Conservation (phyloP, 2,329 filamentous ascomycete genomes). For the Blastomyces emzantsi region DNA sequence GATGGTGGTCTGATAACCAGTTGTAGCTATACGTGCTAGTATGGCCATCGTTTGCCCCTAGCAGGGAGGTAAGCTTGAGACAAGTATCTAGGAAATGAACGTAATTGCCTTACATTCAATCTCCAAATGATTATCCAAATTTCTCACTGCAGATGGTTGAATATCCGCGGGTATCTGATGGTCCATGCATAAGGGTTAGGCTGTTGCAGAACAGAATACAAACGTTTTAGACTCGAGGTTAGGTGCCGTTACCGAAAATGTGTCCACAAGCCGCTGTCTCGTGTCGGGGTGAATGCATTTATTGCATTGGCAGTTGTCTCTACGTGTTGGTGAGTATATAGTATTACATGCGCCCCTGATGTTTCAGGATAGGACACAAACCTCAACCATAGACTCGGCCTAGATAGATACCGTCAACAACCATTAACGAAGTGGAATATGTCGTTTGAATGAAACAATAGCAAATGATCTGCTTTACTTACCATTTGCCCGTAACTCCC, state of each 20-base stretch:
- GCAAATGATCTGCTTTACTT: not conserved
- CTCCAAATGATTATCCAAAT: constrained; percentile 33
- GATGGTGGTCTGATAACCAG: constrained; percentile 47
- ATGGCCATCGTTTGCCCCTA: constrained; percentile 61
- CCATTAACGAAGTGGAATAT: not conserved
- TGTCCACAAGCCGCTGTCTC: constrained; percentile 59
- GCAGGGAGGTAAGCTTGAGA: constrained; percentile 12
- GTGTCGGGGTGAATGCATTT: constrained; percentile 61
- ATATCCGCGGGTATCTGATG: constrained; percentile 43
- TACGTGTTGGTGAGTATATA: constrained; percentile 21
- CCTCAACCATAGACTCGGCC: constrained; percentile 16
- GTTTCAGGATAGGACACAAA: constrained; percentile 1
- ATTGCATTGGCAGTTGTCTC: constrained; percentile 64
- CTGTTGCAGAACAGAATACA: not conserved
- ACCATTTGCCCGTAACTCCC: constrained; percentile 2
- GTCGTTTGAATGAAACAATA: not conserved
- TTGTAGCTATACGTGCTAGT: constrained; percentile 56
- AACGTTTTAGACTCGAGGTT: not conserved
- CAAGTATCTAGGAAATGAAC: constrained; percentile 10
- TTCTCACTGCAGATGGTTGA: constrained; percentile 25
- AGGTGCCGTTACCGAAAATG: constrained; percentile 42
- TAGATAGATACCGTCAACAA: constrained; percentile 4
- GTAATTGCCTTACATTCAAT: constrained; percentile 42
- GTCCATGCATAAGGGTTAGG: not conserved
- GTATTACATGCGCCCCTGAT: not conserved